Evolutionary conservation across 2,329 filamentous ascomycete species (phyloP).

Genomic region (Cercospora sojina): DNA sequence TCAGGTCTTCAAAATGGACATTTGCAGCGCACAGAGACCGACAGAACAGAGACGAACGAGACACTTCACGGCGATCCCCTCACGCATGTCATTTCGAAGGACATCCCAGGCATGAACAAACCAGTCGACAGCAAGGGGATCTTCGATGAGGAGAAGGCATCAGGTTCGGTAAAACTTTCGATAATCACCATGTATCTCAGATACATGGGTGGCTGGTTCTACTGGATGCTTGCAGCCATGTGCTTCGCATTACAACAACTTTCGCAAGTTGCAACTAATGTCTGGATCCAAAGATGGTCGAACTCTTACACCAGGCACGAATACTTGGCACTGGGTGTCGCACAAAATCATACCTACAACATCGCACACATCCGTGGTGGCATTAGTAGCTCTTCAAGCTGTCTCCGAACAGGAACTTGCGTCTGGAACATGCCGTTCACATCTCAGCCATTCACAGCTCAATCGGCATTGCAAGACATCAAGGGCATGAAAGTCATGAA

Average conservation of each 20-base stretch:
- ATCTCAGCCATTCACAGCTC: slow-evolving; percentile 18
- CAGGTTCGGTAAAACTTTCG: slow-evolving; percentile 81
- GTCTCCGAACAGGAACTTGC: slow-evolving; percentile 52
- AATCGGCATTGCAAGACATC: slow-evolving; percentile 19
- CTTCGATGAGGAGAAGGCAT: slow-evolving; percentile 69
- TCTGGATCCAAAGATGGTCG: slow-evolving; percentile 95
- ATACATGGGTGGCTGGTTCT: slow-evolving; percentile 96
- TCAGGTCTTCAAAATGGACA: slow-evolving; percentile 49
- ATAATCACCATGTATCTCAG: slow-evolving; percentile 82
- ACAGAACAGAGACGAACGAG: slow-evolving; percentile 34
- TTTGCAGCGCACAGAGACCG: slow-evolving; percentile 31
- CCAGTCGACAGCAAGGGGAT: slow-evolving; percentile 52
- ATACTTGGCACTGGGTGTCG: slow-evolving; percentile 34
- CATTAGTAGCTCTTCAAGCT: slow-evolving; percentile 47
- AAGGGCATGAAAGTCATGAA: slow-evolving; percentile 26
- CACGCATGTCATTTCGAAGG: slow-evolving; percentile 47
- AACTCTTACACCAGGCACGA: slow-evolving; percentile 70
- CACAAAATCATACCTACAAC: slow-evolving; percentile 31
- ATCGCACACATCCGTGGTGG: slow-evolving; percentile 46
- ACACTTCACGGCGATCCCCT: slow-evolving; percentile 46
- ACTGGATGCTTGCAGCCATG: slow-evolving; percentile 74
- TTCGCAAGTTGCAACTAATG: slow-evolving; percentile 79
- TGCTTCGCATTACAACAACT: slow-evolving; percentile 83
- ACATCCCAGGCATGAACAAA: slow-evolving; percentile 41
- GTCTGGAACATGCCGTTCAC: slow-evolving; percentile 45